Percentiles rank a stretch among this genome's conserved stretches.
phyloP scores from a whole-genome alignment of 2,329 filamentous ascomycete genomes.

The Bipolaris victoriae region DNA sequence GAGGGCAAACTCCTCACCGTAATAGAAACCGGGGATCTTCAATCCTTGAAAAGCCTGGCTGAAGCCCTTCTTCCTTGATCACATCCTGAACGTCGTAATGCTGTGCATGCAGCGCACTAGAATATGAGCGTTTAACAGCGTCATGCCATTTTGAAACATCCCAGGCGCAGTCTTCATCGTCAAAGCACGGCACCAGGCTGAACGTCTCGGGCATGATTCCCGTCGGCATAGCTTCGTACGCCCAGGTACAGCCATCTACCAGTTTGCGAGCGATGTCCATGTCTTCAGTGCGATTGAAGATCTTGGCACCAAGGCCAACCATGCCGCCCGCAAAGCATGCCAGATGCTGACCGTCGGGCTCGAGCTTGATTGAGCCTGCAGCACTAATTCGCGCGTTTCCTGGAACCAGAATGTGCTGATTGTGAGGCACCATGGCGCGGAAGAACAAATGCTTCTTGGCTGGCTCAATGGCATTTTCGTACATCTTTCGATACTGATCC shows the following conservation, averaged over 20 bases:
- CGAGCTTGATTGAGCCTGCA: slow-evolving; percentile 50
- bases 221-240: slow-evolving; percentile 56
- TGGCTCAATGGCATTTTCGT: slow-evolving; percentile 70
- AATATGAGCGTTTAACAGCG: slow-evolving; percentile 37
- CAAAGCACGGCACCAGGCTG: slow-evolving; percentile 51
- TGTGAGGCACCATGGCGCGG: slow-evolving; percentile 72
- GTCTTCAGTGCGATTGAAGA: slow-evolving; percentile 59
- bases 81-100: slow-evolving; percentile 32
- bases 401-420: slow-evolving; percentile 75
- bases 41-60: slow-evolving; percentile 51
- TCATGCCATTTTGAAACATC: slow-evolving; percentile 52
- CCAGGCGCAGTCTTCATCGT: slow-evolving; percentile 52
- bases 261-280: slow-evolving; percentile 58
- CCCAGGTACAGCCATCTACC: slow-evolving; percentile 63
- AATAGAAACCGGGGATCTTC: slow-evolving; percentile 50
- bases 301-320: slow-evolving; percentile 59
- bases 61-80: slow-evolving; percentile 50
- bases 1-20: slow-evolving; percentile 33
- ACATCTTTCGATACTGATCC: slow-evolving; percentile 74
- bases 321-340: slow-evolving; percentile 63
- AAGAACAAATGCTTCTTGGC: slow-evolving; percentile 77
- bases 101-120: slow-evolving; percentile 16
- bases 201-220: slow-evolving; percentile 63
- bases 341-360: slow-evolving; percentile 58
- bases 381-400: slow-evolving; percentile 60